Conservation (phyloP, 768 basidiomycete species). For the Trametes cingulata region DNA sequence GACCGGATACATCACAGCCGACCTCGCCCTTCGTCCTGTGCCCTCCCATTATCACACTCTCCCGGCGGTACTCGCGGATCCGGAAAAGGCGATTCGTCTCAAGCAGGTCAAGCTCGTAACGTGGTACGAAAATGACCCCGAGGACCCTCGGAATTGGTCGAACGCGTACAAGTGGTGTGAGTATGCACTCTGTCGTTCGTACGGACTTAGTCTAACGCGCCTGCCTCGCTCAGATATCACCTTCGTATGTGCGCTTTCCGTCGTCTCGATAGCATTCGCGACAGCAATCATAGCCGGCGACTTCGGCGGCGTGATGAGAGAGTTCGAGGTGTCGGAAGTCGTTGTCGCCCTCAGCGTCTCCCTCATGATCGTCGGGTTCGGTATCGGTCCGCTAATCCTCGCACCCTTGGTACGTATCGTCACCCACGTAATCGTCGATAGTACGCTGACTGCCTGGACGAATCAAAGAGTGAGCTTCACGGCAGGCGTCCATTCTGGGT, state of each 20-base stretch:
- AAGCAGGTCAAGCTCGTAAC: conserved; percentile 37
- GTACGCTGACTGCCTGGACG: conserved; percentile 24
- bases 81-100: conserved; percentile 36
- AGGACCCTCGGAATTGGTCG: conserved; percentile 42
- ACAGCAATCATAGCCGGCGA: conserved; percentile 40
- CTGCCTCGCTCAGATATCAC: conserved; percentile 31
- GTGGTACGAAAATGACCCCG: conserved; percentile 39
- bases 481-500: conserved; percentile 41
- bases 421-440: conserved; percentile 23
- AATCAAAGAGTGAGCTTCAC: conserved; percentile 37
- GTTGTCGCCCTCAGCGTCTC: conserved; percentile 37
- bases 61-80: conserved; percentile 29
- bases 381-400: conserved; percentile 34
- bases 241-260: conserved; percentile 32
- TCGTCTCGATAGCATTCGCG: conserved; percentile 40
- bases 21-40: conserved; percentile 31
- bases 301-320: conserved; percentile 34
- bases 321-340: conserved; percentile 36
- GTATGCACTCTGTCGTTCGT: neutral
- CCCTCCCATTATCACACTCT: conserved; percentile 26
- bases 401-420: conserved; percentile 27
- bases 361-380: conserved; percentile 40
- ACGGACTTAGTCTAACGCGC: too few relatives aligned
- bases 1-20: conserved; percentile 33
- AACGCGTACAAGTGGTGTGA: conserved; percentile 36